Base-by-base conservation (phyloP, 2,329 filamentous ascomycete species). In the Cryphonectria carpinicola region DNA sequence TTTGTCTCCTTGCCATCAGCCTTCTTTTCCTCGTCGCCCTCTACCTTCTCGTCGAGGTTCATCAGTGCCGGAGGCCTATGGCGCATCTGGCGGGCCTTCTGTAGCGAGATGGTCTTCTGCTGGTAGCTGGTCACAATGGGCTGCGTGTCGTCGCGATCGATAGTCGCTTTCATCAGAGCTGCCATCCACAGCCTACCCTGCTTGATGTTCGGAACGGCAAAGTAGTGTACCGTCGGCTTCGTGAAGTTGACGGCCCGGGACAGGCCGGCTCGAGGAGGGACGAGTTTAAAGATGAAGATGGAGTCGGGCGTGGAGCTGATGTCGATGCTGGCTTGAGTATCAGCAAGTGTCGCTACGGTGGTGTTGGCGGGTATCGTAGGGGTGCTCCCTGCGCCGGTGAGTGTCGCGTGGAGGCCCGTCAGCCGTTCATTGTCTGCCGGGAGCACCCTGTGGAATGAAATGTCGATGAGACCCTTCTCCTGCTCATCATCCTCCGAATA, bases 231-330 rank as follows among this genome's bases (percentile, higher is more conserved):
- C 11, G 94, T 96, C 5, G 96, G 96, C 80, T 98, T 98, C 1
- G 96, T 99, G 79, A 99, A 99, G 78, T 95, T 97, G 70, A 99
- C 95, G 0, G 94, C 96, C 70, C 94, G 91, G 14, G 94, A 94
- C 13, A 97, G 87, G 14, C 95, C 95, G 6, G 92, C 89, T 72
- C 95, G 93, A 0, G 96, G 96, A 1, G 96, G 96, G 8, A 97
- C 91, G 10, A 99, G 89, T 83, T 99, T 99, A 88, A 99, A 99
- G 77, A 98, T 98, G 83, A 99, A 99, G 78, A 97, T 92, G 1
- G 90, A 86, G 70, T 93, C 92, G 7, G 77, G 74, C n/a, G 75
- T 74, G 71, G 74, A 73, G 32, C 73, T 76, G 0, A 78, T 74
- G 52, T 87, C 84, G n/a, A 84, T 84, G 74, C 87, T 87, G 43